Conservation (phyloP, 2,329 filamentous ascomycete genomes). For the Graphilbum sp. region DNA sequence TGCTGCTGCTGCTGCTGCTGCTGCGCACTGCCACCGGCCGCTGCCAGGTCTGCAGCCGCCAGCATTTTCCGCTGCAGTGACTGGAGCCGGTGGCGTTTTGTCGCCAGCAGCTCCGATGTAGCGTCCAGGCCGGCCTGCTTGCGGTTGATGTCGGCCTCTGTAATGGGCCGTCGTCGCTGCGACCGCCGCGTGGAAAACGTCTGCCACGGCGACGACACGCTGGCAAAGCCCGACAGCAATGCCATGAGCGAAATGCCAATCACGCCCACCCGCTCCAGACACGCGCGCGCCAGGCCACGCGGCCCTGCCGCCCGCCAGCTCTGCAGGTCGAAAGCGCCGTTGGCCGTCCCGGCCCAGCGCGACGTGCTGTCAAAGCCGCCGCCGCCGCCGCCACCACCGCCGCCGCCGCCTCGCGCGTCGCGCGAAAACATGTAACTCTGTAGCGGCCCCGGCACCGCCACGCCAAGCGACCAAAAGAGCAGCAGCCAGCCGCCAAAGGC, state of each 20-base stretch:
- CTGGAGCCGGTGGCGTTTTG: conserved; percentile 57
- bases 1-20: conserved; percentile 5
- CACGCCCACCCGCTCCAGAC: conserved; percentile 57
- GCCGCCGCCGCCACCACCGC: too few relatives aligned
- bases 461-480: conserved; percentile 61
- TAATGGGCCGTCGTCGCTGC: conserved; percentile 37
- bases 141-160: conserved; percentile 57
- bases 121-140: conserved; percentile 68
- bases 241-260: conserved; percentile 81
- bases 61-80: conserved; percentile 47
- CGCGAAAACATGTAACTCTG: conserved; percentile 11
- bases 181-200: conserved; percentile 47
- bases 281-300: conserved; percentile 29
- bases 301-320: conserved; percentile 1
- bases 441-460: conserved; percentile 27
- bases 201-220: conserved; percentile 78
- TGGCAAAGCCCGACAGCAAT: conserved; percentile 72
- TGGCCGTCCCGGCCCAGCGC: conserved; percentile 1
- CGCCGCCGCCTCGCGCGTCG: too few relatives aligned
- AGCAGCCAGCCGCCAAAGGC: conserved; percentile 55
- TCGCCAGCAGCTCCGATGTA: conserved; percentile 60
- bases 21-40: not conserved
- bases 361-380: conserved; percentile 17
- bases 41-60: conserved; percentile 7
- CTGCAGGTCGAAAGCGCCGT: conserved; percentile 1